These are phyloP conservation scores for Daldinia childiae DNA, from an alignment of 495 filamentous ascomycete species.

Conservation along the genomic window DNA sequence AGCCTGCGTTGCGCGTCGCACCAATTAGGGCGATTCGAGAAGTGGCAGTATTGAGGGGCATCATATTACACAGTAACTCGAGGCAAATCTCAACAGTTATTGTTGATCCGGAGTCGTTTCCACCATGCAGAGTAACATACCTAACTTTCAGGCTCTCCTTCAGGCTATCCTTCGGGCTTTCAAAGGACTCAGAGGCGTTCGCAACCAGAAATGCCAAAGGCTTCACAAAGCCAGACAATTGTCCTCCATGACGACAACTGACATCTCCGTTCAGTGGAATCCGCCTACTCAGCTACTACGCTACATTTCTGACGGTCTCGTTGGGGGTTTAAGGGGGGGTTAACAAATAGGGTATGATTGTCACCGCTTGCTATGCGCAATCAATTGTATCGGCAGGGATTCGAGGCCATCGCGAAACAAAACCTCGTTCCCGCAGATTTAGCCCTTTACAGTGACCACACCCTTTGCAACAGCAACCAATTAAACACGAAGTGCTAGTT, in stretches of 20 bases:
- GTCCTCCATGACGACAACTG: slow-evolving; percentile 28
- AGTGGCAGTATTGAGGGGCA: slow-evolving; percentile 10
- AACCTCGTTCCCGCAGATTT: slow-evolving; percentile 32
- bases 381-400: slow-evolving; percentile 37
- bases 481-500: slow-evolving; percentile 14
- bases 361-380: slow-evolving; percentile 15
- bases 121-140: slow-evolving; percentile 35
- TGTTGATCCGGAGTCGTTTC: slow-evolving; percentile 12
- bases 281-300: slow-evolving; percentile 3
- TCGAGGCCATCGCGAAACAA: slow-evolving; percentile 29
- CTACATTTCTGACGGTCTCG: neutral
- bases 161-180: slow-evolving; percentile 28
- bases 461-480: slow-evolving; percentile 29
- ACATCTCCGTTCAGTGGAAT: neutral
- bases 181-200: slow-evolving; percentile 6
- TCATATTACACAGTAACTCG: slow-evolving; percentile 19
- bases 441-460: slow-evolving; percentile 15
- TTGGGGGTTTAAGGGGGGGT: slow-evolving; percentile 5
- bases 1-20: slow-evolving; percentile 18
- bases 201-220: slow-evolving; percentile 16
- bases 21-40: neutral
- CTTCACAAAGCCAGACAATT: slow-evolving; percentile 6
- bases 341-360: slow-evolving; percentile 11
- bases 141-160: slow-evolving; percentile 36
- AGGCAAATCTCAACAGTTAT: slow-evolving; percentile 5